Conservation (phyloP, 2,329 filamentous ascomycete species). For the Dothistroma pini region DNA sequence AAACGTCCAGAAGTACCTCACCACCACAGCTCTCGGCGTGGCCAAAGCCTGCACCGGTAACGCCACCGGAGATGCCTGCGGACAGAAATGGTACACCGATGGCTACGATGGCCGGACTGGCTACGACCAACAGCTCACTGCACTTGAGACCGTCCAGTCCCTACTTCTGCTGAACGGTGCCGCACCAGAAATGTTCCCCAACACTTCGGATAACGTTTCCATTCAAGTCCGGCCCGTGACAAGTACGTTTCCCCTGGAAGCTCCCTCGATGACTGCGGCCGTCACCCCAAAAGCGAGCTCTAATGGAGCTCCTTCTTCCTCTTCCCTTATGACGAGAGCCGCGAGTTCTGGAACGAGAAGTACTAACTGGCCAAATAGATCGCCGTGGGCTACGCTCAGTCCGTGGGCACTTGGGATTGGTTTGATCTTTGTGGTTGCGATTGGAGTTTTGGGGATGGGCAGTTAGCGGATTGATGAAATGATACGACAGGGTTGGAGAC, state of each 20-base stretch:
- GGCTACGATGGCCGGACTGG: conserved; percentile 42
- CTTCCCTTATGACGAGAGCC: not conserved
- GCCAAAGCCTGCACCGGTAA: conserved; percentile 42
- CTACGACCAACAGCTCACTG: conserved; percentile 44
- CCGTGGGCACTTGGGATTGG: not conserved
- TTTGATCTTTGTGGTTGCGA: not conserved
- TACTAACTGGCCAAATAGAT: conserved; percentile 7
- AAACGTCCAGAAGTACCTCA: conserved; percentile 39
- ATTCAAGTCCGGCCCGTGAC: conserved; percentile 21
- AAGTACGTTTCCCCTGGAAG: conserved; percentile 22
- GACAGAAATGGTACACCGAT: conserved; percentile 45
- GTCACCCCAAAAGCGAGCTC: conserved; percentile 7
- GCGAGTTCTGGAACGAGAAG: not conserved
- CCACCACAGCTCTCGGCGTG: conserved; percentile 41
- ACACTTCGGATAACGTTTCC: conserved; percentile 16
- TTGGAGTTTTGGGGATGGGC: not conserved
- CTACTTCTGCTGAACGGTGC: conserved; percentile 33
- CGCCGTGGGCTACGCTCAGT: not conserved
- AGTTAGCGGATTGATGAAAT: not conserved
- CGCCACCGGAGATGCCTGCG: conserved; percentile 37
- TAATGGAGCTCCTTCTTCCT: conserved; percentile 8
- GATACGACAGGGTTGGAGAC: not conserved
- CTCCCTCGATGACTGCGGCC: conserved; percentile 15
- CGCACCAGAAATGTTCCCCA: conserved; percentile 10
- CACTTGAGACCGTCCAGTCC: conserved; percentile 45